Evolutionary conservation across 2,329 filamentous ascomycete species (phyloP).

Genomic region (Cercospora sp.): DNA sequence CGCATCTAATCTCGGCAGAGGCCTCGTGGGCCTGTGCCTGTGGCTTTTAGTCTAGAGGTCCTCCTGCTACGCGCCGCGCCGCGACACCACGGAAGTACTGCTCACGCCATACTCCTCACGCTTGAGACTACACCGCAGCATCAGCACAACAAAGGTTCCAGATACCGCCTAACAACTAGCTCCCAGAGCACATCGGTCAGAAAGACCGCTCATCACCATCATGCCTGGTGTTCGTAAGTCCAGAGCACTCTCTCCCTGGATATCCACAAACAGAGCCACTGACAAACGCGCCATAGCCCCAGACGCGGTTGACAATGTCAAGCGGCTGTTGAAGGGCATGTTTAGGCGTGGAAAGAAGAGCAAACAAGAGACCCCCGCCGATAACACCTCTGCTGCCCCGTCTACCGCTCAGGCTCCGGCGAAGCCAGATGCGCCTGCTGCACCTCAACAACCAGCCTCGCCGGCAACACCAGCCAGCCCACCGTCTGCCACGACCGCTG

Average conservation of each 20-base stretch:
- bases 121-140: not conserved
- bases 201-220: not conserved
- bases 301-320: conserved; percentile 31
- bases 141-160: not conserved
- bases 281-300: conserved; percentile 22
- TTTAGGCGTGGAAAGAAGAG: conserved; percentile 28
- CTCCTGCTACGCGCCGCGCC: not conserved
- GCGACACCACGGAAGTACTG: not conserved
- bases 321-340: conserved; percentile 28
- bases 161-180: not conserved
- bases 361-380: conserved; percentile 18
- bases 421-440: conserved; percentile 5
- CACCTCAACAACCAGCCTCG: not conserved
- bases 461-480: conserved; percentile 6
- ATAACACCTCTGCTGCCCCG: conserved; percentile 12
- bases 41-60: not conserved
- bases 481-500: conserved; percentile 5
- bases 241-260: not conserved
- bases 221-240: conserved; percentile 31
- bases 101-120: not conserved
- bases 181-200: not conserved
- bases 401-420: conserved; percentile 3
- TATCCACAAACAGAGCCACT: conserved; percentile 5
- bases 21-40: not conserved
- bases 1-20: not conserved